Evolutionary conservation across 2,329 filamentous ascomycete genomes (phyloP).

Genomic region (Aspergillus hiratsukae): DNA sequence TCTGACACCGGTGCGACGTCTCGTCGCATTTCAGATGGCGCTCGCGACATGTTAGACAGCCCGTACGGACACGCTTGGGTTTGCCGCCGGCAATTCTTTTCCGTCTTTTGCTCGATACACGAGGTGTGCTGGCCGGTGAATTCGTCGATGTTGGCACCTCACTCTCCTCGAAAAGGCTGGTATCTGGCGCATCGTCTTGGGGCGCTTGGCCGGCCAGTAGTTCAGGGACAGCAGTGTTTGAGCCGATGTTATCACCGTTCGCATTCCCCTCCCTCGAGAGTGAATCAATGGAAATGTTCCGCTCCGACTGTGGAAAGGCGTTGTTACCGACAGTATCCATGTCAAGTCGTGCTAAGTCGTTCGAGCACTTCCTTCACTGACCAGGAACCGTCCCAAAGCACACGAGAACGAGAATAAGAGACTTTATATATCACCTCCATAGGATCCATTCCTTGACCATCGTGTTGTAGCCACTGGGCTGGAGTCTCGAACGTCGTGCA

Average conservation of each 20-base stretch:
- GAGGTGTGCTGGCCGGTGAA: slow-evolving; percentile 6
- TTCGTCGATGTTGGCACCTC: slow-evolving; percentile 11
- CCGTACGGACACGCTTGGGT: slow-evolving; percentile 82
- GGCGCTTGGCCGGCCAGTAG: background rate
- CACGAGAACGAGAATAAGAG: background rate
- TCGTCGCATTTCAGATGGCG: slow-evolving; percentile 91
- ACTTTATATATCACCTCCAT: background rate
- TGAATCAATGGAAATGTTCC: slow-evolving; percentile 16
- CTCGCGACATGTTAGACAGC: slow-evolving; percentile 85
- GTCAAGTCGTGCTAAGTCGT: slow-evolving; percentile 1
- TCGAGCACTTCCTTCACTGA: background rate
- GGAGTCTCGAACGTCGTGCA: background rate
- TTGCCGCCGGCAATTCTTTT: slow-evolving; percentile 45
- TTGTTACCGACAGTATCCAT: slow-evolving; percentile 19
- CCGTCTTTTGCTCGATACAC: slow-evolving; percentile 15
- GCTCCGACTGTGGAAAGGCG: slow-evolving; percentile 17
- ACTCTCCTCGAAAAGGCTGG: slow-evolving; percentile 9
- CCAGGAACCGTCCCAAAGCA: background rate
- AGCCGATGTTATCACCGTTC: background rate
- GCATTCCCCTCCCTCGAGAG: slow-evolving; percentile 5
- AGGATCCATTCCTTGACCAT: background rate
- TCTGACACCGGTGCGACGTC: slow-evolving; percentile 60
- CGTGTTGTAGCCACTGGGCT: background rate
- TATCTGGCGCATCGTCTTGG: slow-evolving; percentile 4
- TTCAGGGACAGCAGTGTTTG: background rate